Conservation (phyloP, 352 stramenopile genomes). For the Globisporangium abappressorium region DNA sequence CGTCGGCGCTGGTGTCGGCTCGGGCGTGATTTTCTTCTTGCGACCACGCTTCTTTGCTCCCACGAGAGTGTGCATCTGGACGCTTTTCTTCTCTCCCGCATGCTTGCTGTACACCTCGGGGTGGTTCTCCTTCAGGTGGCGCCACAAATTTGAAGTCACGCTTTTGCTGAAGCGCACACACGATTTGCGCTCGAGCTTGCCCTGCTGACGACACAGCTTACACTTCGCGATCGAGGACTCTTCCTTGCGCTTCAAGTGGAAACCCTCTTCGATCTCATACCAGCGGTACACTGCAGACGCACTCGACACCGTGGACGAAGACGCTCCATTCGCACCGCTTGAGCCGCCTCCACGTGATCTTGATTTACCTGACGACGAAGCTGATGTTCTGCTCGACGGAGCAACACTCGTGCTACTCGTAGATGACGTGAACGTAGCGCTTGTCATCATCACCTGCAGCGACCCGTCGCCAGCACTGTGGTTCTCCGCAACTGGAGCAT, state of each 20-base stretch:
- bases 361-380: background rate
- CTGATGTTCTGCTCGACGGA: background rate
- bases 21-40: conserved; percentile 45
- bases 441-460: background rate
- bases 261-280: conserved; percentile 68
- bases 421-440: background rate
- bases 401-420: background rate
- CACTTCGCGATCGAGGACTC: conserved; percentile 72
- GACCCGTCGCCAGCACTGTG: background rate
- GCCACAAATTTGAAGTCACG: conserved; percentile 82
- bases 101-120: conserved; percentile 72
- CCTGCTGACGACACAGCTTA: conserved; percentile 54
- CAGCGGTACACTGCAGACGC: conserved; percentile 78
- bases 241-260: conserved; percentile 61
- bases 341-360: background rate
- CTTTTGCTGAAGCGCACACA: conserved; percentile 81
- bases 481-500: background rate
- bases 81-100: conserved; percentile 68
- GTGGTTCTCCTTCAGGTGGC: conserved; percentile 80
- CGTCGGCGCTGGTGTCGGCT: background rate
- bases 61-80: conserved; percentile 67
- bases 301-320: conserved; percentile 7
- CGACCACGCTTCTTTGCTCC: conserved; percentile 48
- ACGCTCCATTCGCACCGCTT: background rate
- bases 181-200: conserved; percentile 61